A percentile compares a stretch with the other conserved stretches of the same genome.
phyloP scores from a whole-genome alignment of 2,329 filamentous ascomycete species.

The Hypoxylon sp. region DNA sequence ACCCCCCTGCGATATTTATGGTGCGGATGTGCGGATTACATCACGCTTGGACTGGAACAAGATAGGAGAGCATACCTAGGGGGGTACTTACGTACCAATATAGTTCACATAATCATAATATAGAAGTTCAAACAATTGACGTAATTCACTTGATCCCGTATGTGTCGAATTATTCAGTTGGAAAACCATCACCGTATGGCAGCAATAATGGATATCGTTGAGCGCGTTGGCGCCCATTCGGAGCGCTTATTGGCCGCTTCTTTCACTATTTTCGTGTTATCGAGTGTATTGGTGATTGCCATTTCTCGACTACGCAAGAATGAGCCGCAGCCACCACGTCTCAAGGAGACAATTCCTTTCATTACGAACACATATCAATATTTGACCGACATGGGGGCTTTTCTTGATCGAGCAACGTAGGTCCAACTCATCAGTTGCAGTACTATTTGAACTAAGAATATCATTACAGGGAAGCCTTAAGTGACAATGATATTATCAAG shows the following conservation, averaged over 20 bases:
- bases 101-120: not conserved
- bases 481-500: not conserved
- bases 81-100: not conserved
- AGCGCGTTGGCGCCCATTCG: not conserved
- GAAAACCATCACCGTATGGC: not conserved
- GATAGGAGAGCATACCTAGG: no score
- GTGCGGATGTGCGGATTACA: no score
- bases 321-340: not conserved
- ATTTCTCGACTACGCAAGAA: not conserved
- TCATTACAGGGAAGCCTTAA: not conserved
- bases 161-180: not conserved
- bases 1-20: no score
- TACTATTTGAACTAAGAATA: not conserved
- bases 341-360: constrained; percentile 15
- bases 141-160: not conserved
- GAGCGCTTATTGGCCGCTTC: not conserved
- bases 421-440: not conserved
- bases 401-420: constrained; percentile 7
- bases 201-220: not conserved
- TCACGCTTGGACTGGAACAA: no score
- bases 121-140: not conserved
- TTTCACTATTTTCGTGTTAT: not conserved
- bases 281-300: not conserved
- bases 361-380: constrained; percentile 15
- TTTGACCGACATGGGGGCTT: constrained; percentile 8